Evolutionary conservation across 75 land plant species (phyloP), one percentile per base, ranked within the genome.

Genomic region (Cupressus sempervirens): DNA sequence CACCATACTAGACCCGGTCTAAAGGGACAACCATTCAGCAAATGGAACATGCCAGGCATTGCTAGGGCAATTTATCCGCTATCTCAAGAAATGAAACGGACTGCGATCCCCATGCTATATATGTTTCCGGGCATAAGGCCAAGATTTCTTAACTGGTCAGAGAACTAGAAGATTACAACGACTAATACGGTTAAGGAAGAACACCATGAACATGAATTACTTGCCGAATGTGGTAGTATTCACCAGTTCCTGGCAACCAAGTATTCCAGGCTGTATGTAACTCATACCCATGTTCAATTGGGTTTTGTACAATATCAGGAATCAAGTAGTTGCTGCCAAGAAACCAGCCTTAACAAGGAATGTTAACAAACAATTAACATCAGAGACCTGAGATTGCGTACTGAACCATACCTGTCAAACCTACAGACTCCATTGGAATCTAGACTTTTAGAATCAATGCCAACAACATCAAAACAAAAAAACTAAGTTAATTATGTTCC

Each of bases 351-450:
- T 36, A 23, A 9, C 12, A 32, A 72, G 74, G 35, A 72, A 72
- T 23, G 32, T 23, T 62, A 23, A 23, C 74, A 72, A 9, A 30
- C 29, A 70, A 9, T 0, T 32, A 3, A 30, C 12, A 30, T 32
- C 74, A 72, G 13, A 30, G 74, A 13, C 13, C 35, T 72, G 32
- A 11, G 15, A 13, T 5, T 43, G 0, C 2, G n/a, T 65, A 26
- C 23, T 65, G 68, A 35, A 32, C 74, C 67, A 62, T 62, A 7
- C 8, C 26, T 23, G 67, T 23, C n/a, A 62, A 29, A 23, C 26
- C 13, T 30, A 72, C 74, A 72, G 32, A 30, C 74, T 72, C 74
- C 74, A 72, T 11, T 72, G 74, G 74, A 72, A 72, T 72, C 74
- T 72, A 13, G 12, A 8, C 5, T 26, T n/a, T 62, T 62, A 72